Evolutionary conservation across 768 basidiomycete genomes (phyloP), one percentile per base, ranked within the genome.

Genomic region (Tylopilus sp.): DNA sequence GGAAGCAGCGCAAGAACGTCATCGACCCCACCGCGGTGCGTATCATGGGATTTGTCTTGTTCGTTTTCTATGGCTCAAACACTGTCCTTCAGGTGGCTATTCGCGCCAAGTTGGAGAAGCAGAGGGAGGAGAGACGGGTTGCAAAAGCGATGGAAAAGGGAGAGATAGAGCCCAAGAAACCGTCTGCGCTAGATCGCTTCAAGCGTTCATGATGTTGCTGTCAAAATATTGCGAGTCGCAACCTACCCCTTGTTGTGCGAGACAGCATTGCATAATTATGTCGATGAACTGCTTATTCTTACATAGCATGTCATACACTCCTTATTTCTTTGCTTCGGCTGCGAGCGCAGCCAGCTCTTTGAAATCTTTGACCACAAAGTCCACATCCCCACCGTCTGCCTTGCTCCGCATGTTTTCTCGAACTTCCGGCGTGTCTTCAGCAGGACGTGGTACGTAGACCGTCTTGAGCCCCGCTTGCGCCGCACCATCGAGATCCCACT

Each of bases 1-100:
- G 90, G 61, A 97, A 94, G 74, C 89, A 95, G 69, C 82, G 91
- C 66, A 93, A 95, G 76, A 97, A 98, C 62, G 90, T 98, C 43
- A 81, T 98, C 55, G 94, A 98, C 66, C 91, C 91, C 21, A 77
- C 79, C 21, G 77, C 80, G 21, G 88, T 90, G 49, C 48, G 79
- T 73, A 13, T 25, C 9, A 15, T 36, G 6, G 7, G n/a, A 12
- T 9, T 17, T 28, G 28, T 28, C 28, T 28, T 28, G 4, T 28
- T 4, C 9, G 2, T 15, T 23, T 25, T 28, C 25, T 59, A 48
- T 15, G 1, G 43, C 30, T 46, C 1, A 46, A 3, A 0, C 21
- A 20, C 36, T 47, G 40, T 11, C 9, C 44, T 46, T 4, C 20
- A 80, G 68, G 75, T 81, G n/a, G 82, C 85, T 1, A 78, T 87